Conservation (phyloP, 1,284 basidiomycete genomes). For the Xerocomus minutiporus region DNA sequence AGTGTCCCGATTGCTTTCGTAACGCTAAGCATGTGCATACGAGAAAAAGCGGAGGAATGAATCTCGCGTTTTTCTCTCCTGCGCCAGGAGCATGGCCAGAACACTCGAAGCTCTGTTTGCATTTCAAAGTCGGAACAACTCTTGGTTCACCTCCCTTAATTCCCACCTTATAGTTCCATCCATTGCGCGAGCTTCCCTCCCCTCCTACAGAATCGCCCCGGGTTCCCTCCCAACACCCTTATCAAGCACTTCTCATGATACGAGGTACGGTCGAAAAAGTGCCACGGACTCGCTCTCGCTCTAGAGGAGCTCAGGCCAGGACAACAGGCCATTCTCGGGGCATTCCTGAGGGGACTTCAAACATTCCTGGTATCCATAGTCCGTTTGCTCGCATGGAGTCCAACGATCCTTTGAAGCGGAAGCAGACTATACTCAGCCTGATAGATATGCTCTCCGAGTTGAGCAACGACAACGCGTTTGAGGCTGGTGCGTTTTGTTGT, state of each 20-base stretch:
- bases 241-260: constrained; percentile 29
- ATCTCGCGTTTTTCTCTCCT: constrained; percentile 35
- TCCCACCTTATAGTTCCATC: constrained; percentile 31
- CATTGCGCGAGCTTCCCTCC: constrained; percentile 12
- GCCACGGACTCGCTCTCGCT: constrained; percentile 27
- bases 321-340: constrained; percentile 26
- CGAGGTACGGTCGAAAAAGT: constrained; percentile 32
- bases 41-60: constrained; percentile 34
- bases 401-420: constrained; percentile 38
- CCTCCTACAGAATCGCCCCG: constrained; percentile 24
- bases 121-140: constrained; percentile 35
- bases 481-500: constrained; percentile 36
- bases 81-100: constrained; percentile 36
- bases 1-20: constrained; percentile 32
- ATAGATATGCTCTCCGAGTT: constrained; percentile 61
- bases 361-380: constrained; percentile 22
- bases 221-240: constrained; percentile 19
- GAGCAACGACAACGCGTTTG: constrained; percentile 47
- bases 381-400: constrained; percentile 31
- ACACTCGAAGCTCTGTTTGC: constrained; percentile 32
- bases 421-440: constrained; percentile 60
- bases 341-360: constrained; percentile 33
- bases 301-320: constrained; percentile 27
- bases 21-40: constrained; percentile 30
- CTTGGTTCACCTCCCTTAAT: constrained; percentile 26